Evolutionary conservation across 2,329 filamentous ascomycete species (phyloP).

Genomic region (Cryphonectria naterciae): DNA sequence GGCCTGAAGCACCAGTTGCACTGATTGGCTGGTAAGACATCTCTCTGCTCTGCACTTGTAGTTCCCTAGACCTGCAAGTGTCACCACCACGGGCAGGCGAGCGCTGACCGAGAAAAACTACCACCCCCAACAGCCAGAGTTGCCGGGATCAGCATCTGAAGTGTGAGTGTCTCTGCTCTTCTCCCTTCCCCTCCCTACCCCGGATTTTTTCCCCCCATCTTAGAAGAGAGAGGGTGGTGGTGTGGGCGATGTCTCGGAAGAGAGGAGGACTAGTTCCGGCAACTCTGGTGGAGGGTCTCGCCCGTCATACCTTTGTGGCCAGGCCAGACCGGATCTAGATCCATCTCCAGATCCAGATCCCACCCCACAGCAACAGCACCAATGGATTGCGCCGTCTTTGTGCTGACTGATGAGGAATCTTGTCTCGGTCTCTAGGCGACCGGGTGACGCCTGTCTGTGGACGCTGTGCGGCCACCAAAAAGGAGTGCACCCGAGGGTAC

Average conservation of each 20-base stretch:
- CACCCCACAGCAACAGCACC: neutral
- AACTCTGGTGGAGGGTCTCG: neutral
- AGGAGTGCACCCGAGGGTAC: conserved; percentile 38
- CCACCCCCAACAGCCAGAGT: conserved; percentile 42
- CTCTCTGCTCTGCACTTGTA: neutral
- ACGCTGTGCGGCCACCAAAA: conserved; percentile 36
- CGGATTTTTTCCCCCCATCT: neutral
- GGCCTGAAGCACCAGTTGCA: conserved; percentile 25
- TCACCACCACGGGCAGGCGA: neutral
- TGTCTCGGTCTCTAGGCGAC: conserved; percentile 41
- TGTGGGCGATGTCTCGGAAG: neutral
- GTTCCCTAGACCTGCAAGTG: neutral
- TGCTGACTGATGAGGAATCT: conserved; percentile 19
- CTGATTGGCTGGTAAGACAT: conserved; percentile 27
- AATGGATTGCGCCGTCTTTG: neutral
- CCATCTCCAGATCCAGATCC: conserved; percentile 10
- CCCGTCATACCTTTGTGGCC: neutral
- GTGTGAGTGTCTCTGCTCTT: conserved; percentile 40
- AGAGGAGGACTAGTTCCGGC: neutral
- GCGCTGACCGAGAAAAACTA: conserved; percentile 1
- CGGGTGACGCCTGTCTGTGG: conserved; percentile 41
- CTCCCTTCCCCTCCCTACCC: neutral
- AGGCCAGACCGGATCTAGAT: conserved; percentile 6
- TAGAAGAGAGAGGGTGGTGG: neutral
- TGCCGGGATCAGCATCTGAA: conserved; percentile 53